Evolutionary conservation across 1,139 yeast species (phyloP).

Genomic region (Martiniozyma asiatica): DNA sequence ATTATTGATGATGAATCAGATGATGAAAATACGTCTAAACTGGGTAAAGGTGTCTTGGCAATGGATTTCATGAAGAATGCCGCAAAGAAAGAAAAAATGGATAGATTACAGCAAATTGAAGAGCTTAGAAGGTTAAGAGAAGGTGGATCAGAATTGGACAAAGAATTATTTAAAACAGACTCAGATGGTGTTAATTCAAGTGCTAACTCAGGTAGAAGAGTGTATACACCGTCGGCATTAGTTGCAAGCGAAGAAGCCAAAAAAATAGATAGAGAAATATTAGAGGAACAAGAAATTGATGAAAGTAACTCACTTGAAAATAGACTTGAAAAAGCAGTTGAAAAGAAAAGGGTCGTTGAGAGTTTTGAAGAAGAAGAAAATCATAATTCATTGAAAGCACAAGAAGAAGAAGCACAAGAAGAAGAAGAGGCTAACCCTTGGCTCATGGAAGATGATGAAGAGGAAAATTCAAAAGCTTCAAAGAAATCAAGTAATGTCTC

Average conservation of each 20-base stretch:
- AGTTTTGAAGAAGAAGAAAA: slow-evolving; percentile 2
- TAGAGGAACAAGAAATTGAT: slow-evolving; percentile 45
- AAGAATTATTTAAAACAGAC: slow-evolving; percentile 27
- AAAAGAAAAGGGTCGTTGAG: slow-evolving; percentile 6
- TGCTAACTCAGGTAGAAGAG: slow-evolving; percentile 69
- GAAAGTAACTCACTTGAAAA: slow-evolving; percentile 35
- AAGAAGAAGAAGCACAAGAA: slow-evolving; percentile 1
- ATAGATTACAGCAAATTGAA: slow-evolving; percentile 42
- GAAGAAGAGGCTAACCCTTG: slow-evolving; percentile 33
- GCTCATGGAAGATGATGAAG: slow-evolving; percentile 13
- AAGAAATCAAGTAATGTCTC: slow-evolving; percentile 43
- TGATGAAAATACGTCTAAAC: slow-evolving; percentile 25
- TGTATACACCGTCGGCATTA: slow-evolving; percentile 62
- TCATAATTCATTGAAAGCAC: slow-evolving; percentile 1
- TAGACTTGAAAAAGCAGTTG: slow-evolving; percentile 20
- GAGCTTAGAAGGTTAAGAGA: slow-evolving; percentile 35
- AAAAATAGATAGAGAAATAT: slow-evolving; percentile 28
- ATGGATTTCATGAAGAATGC: slow-evolving; percentile 96
- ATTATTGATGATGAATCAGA: slow-evolving; percentile 31
- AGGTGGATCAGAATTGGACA: slow-evolving; percentile 33
- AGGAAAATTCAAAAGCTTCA: slow-evolving; percentile 17
- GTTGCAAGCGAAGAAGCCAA: slow-evolving; percentile 32
- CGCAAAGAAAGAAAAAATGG: slow-evolving; percentile 47
- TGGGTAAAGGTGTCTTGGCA: slow-evolving; percentile 79
- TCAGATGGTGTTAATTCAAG: slow-evolving; percentile 34